Percentiles rank a stretch among this genome's conserved stretches.
These are phyloP conservation scores for Leishmania tarentolae DNA, from an alignment of 208 protist species.

Conservation along the genomic window DNA sequence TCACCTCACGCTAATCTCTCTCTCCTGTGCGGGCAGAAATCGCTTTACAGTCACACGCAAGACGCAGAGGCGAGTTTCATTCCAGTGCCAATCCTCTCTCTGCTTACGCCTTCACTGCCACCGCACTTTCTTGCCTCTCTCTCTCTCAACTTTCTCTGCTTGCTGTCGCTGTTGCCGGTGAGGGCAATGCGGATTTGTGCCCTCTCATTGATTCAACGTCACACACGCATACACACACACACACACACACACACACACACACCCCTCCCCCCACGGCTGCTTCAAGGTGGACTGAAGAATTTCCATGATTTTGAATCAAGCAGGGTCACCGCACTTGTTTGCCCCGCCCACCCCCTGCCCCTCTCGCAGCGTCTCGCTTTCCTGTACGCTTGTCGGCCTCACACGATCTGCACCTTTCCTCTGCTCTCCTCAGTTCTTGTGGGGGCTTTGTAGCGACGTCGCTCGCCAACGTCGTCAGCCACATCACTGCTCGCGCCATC, in stretches of 20 bases:
- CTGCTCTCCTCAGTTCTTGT: not conserved
- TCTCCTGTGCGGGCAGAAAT: not conserved
- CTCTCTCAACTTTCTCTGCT: not conserved
- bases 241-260: slow-evolving; percentile 1
- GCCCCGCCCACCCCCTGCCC: not conserved
- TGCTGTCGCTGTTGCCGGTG: not conserved
- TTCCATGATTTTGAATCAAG: not conserved
- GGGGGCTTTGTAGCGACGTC: not conserved
- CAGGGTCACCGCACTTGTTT: not conserved
- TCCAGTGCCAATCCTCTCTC: not conserved
- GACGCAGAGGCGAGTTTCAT: not conserved
- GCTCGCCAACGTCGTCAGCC: not conserved
- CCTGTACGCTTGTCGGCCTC: not conserved
- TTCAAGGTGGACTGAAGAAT: not conserved
- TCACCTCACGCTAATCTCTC: not conserved
- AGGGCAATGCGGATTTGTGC: not conserved
- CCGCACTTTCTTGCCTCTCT: slow-evolving; percentile 6
- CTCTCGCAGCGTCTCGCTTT: not conserved
- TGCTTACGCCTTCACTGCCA: no score
- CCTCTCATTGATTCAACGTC: not conserved
- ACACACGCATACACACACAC: not conserved
- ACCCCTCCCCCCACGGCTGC: not conserved
- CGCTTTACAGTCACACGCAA: not conserved
- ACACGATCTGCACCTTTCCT: not conserved
- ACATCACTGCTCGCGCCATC: not conserved